Evolutionary conservation across 352 stramenopile species (phyloP), one percentile per base, ranked within the genome.

Genomic region (Pythium phragmitis): DNA sequence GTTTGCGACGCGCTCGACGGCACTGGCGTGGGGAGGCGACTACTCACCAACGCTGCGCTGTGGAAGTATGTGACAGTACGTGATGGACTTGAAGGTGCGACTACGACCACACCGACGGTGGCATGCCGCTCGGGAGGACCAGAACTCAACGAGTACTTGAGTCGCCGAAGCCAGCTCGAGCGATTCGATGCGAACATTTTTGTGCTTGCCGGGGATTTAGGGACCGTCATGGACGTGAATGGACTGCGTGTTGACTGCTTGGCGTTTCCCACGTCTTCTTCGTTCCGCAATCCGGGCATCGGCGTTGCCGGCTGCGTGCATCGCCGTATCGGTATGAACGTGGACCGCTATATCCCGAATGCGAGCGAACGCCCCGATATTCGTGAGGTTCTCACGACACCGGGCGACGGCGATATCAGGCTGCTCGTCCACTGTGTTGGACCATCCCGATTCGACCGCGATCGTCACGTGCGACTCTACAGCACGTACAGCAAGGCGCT

Each of bases 361-460:
- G 5, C 28, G 3, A 16, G 9, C 30, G 7, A 17, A 19, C 23
- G 26, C 7, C 17, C 9, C 28, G 43, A n/a, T 13, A 42, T 16
- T 41, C 54, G 42, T 42, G 28, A 30, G 33, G 64, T 77, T 23
- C 65, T 88, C 43, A 66, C 68, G 9, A 89, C 83, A 0, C 69
- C 77, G 17, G 81, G 76, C 2, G 88, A 81, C 55, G 42, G 50
- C 16, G 68, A 73, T 4, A 62, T 85, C 23, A 65, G 73, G 6
- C 55, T 83, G n/a, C 60, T 93, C 17, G 71, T 89, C 8, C 84
- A 93, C 54, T 89, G 77, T 52, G 73, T 81, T 14, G 80, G 82
- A 0, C 79, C 80, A 13, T 57, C 37, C 0, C 45, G 19, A 6
- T 34, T 34, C 19, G 16, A 19, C 1, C 19, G 37, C 0, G 36